A percentile compares a stretch with the other conserved stretches of the same genome.
These are phyloP conservation scores for Anisodus acutangulus DNA, from an alignment of 257 asterid species.

Conservation along the genomic window DNA sequence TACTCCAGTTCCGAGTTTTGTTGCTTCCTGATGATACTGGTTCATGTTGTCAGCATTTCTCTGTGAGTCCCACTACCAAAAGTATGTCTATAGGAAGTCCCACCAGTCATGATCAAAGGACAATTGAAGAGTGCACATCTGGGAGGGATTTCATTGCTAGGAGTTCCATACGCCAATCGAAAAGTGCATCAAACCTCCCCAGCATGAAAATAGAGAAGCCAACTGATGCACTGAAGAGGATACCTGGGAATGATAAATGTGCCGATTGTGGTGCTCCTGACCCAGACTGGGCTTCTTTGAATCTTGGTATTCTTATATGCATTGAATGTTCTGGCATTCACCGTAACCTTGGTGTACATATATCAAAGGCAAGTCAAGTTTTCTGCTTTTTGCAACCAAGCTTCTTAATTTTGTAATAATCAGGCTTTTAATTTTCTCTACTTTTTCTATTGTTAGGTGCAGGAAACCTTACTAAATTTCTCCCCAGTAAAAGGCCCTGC, in stretches of 20 bases:
- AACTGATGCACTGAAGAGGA: slow-evolving; percentile 59
- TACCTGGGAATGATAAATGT: slow-evolving; percentile 91
- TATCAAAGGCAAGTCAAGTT: slow-evolving; percentile 73
- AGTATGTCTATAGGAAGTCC: slow-evolving; percentile 53
- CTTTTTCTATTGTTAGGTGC: neutral
- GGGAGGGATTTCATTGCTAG: slow-evolving; percentile 54
- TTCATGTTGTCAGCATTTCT: slow-evolving; percentile 49
- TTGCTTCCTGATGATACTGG: slow-evolving; percentile 19
- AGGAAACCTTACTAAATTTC: neutral
- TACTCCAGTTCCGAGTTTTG: slow-evolving; percentile 18
- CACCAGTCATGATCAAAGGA: slow-evolving; percentile 50
- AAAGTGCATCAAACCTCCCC: slow-evolving; percentile 52
- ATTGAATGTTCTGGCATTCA: slow-evolving; percentile 92
- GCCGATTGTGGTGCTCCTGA: slow-evolving; percentile 95
- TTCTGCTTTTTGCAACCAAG: slow-evolving; percentile 20
- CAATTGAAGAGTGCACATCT: slow-evolving; percentile 43
- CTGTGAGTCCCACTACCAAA: slow-evolving; percentile 57
- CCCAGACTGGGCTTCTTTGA: slow-evolving; percentile 97
- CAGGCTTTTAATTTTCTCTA: neutral
- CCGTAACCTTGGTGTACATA: slow-evolving; percentile 92
- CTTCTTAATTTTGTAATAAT: slow-evolving; percentile 18
- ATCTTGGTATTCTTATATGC: slow-evolving; percentile 82
- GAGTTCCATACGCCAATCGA: slow-evolving; percentile 57
- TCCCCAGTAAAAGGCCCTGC: neutral
- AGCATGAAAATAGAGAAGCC: slow-evolving; percentile 58